phyloP scores from a whole-genome alignment of 2,329 filamentous ascomycete species.

The Venturia asperata region DNA sequence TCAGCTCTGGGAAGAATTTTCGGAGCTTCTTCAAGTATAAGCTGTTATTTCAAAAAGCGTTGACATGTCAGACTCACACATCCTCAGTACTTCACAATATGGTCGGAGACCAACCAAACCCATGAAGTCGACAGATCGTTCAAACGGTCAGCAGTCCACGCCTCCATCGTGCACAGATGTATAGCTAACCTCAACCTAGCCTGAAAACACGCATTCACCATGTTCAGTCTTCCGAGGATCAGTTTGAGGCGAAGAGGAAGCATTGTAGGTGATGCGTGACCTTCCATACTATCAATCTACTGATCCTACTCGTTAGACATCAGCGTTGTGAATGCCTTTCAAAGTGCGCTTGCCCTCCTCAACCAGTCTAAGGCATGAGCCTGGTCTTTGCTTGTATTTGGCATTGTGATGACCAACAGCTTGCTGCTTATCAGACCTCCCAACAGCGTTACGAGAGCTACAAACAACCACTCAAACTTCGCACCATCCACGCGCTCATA shows the following conservation, averaged over 20 bases:
- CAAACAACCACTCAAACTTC: background rate
- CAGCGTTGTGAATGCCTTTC: constrained; percentile 42
- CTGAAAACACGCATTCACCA: constrained; percentile 72
- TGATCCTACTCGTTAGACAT: constrained; percentile 33
- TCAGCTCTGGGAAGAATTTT: constrained; percentile 59
- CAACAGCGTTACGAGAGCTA: background rate
- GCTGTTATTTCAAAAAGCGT: background rate
- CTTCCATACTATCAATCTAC: constrained; percentile 9
- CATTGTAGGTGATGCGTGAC: constrained; percentile 57
- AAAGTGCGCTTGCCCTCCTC: constrained; percentile 43
- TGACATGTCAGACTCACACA: constrained; percentile 20
- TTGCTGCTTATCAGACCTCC: background rate
- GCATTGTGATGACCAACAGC: background rate
- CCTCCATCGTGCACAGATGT: background rate
- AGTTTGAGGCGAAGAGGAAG: constrained; percentile 64
- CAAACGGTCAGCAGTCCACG: constrained; percentile 53
- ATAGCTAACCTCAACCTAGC: constrained; percentile 36
- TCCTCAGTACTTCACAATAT: constrained; percentile 67
- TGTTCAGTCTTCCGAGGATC: constrained; percentile 66
- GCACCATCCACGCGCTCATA: background rate
- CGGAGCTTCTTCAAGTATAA: constrained; percentile 38
- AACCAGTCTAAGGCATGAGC: constrained; percentile 21
- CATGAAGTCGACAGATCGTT: constrained; percentile 71
- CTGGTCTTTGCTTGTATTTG: background rate
- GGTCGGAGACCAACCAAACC: constrained; percentile 64